Evolutionary conservation across 129 eudicot genomes (phyloP), one percentile per base, ranked within the genome.

Genomic region (Helianthus tuberosus): DNA sequence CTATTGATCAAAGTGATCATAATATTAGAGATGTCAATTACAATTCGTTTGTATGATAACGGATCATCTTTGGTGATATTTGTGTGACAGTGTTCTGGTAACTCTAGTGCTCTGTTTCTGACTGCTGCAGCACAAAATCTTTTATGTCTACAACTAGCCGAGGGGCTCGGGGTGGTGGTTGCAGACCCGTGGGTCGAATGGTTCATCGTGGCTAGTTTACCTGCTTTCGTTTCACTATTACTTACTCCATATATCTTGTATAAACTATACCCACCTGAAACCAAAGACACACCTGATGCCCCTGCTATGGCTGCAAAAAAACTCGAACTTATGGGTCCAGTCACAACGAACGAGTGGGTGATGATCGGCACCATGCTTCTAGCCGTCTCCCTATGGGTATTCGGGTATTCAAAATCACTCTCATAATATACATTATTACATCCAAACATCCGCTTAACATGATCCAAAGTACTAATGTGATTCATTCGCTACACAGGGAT

Each of bases 91-190:
- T 83, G 88, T 53, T 76, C 89, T 64, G 84, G 89, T 60, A 84
- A 76, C 73, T 90, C 98, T 68, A 94, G 97, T 80, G 98, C 93
- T 76, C 93, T 94, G 29, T 94, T 94, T 83, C 89, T 94, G 54
- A 94, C 98, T 54, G 97, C 91, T 58, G 97, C 98, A 46, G 97
- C 98, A 54, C 98, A 93, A 84, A 93, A 94, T 80, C 80, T 90
- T 51, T 69, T 94, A 80, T 90, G 97, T 73, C 38, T 94, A 65
- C 88, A 90, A 87, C 75, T 94, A 65, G 98, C 98, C 3, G 90
- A 83, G 72, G 78, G 86, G 27, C 81, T 90, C 38, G 98, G 98
- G 27, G 97, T 94, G 46, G 71, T 83, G 11, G 72, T 94, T 67
- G 69, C 89, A 38, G 80, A 76, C 36, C 89, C 83, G 39, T 94